These are phyloP conservation scores for Orbilia brochopaga DNA, from an alignment of 2,329 filamentous ascomycete genomes.

Conservation along the genomic window DNA sequence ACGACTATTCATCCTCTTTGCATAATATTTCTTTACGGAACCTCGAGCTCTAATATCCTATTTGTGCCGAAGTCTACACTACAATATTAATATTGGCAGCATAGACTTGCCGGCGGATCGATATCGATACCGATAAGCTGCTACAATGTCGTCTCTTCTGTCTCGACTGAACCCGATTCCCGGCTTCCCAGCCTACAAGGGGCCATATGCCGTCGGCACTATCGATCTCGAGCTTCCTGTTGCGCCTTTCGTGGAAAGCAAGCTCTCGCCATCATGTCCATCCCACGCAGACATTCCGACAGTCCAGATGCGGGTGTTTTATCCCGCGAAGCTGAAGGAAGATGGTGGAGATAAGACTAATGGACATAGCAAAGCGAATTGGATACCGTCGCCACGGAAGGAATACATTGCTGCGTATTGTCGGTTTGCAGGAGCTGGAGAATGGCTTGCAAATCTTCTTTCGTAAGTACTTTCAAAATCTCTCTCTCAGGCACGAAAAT, in stretches of 20 bases:
- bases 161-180: conserved; percentile 58
- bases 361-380: conserved; percentile 66
- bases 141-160: neutral
- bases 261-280: conserved; percentile 51
- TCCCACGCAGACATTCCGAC: conserved; percentile 64
- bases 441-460: conserved; percentile 65
- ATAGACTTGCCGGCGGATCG: no score
- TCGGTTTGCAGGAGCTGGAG: conserved; percentile 72
- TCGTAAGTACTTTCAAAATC: conserved; percentile 62
- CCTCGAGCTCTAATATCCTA: no score
- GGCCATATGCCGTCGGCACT: conserved; percentile 78
- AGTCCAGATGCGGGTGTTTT: conserved; percentile 80
- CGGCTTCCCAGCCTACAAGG: conserved; percentile 74
- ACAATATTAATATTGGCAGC: no score
- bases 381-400: conserved; percentile 81
- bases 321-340: conserved; percentile 62
- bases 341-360: neutral
- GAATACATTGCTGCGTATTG: conserved; percentile 76
- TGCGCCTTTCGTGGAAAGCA: conserved; percentile 51
- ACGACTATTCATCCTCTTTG: no score
- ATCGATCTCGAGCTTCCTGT: conserved; percentile 80
- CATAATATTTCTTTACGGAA: no score
- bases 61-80: no score
- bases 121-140: neutral
- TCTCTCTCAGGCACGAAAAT: neutral